A percentile compares a stretch with the other conserved stretches of the same genome.
These are phyloP conservation scores for Nakataea oryzae DNA, from an alignment of 2,329 filamentous ascomycete genomes.

Conservation along the genomic window DNA sequence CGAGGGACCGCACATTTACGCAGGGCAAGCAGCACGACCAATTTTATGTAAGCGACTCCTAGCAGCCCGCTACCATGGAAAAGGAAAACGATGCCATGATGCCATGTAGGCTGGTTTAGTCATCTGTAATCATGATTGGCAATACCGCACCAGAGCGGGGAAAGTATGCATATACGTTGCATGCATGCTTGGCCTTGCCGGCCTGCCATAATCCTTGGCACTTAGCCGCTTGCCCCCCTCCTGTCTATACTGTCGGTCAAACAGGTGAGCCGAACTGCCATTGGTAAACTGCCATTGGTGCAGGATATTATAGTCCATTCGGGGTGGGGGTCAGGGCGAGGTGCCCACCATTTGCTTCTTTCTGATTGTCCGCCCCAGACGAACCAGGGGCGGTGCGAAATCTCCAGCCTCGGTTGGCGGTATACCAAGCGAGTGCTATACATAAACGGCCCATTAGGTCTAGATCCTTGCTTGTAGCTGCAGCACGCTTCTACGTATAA, in stretches of 20 bases:
- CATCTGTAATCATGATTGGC: neutral
- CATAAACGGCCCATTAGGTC: too few relatives aligned
- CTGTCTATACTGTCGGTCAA: neutral
- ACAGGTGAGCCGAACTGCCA: neutral
- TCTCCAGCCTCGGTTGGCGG: too few relatives aligned
- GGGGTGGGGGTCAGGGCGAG: neutral
- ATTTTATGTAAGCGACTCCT: neutral
- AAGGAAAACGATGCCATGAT: neutral
- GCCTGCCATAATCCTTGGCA: too few relatives aligned
- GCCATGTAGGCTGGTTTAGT: too few relatives aligned
- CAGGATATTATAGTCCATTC: neutral
- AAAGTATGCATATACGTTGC: neutral
- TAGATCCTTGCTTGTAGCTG: neutral
- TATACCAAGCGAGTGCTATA: too few relatives aligned
- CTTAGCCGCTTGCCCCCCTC: too few relatives aligned
- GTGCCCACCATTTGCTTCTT: neutral
- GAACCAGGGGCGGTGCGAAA: too few relatives aligned
- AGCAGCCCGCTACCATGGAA: too few relatives aligned
- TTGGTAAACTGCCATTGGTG: neutral
- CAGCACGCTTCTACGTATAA: neutral
- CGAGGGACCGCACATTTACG: neutral
- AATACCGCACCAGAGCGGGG: neutral
- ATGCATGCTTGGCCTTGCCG: neutral
- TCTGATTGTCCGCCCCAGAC: too few relatives aligned
- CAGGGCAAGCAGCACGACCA: neutral